Conservation (phyloP, 1,284 basidiomycete genomes). For the Cutaneotrichosporon spelunceum region DNA sequence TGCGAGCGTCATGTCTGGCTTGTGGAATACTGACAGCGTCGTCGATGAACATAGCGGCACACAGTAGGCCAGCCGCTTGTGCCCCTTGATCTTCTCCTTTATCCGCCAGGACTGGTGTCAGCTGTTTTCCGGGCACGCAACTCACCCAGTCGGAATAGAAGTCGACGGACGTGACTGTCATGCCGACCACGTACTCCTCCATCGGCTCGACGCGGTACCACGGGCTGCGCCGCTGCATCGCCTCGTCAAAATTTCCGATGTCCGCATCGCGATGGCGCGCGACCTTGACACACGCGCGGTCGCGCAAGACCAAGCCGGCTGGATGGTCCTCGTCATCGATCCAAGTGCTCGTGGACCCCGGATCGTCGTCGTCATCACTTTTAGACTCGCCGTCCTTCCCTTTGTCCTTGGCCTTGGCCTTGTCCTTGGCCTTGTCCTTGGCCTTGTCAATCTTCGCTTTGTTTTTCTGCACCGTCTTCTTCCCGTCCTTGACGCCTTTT, state of each 20-base stretch:
- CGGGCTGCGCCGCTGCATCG: slow-evolving; percentile 37
- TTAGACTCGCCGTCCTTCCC: too few species aligned
- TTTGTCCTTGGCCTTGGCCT: too few species aligned
- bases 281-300: slow-evolving; percentile 48
- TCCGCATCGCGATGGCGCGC: slow-evolving; percentile 41
- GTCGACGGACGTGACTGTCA: slow-evolving; percentile 44
- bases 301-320: slow-evolving; percentile 42
- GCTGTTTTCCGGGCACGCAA: background rate
- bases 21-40: slow-evolving; percentile 44
- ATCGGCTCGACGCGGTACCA: slow-evolving; percentile 39
- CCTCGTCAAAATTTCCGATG: slow-evolving; percentile 39
- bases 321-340: slow-evolving; percentile 23
- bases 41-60: slow-evolving; percentile 41
- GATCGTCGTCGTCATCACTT: slow-evolving; percentile 40
- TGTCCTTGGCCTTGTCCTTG: too few species aligned
- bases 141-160: slow-evolving; percentile 47
- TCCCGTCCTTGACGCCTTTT: too few species aligned
- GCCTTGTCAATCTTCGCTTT: too few species aligned
- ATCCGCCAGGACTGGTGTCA: slow-evolving; percentile 29
- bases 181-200: slow-evolving; percentile 47
- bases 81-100: slow-evolving; percentile 32
- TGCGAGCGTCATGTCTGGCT: slow-evolving; percentile 41
- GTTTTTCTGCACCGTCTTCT: too few species aligned
- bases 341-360: slow-evolving; percentile 36
- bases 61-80: slow-evolving; percentile 43